These are phyloP conservation scores for Diaporthe sp. DNA, from an alignment of 2,329 filamentous ascomycete species.

Conservation along the genomic window DNA sequence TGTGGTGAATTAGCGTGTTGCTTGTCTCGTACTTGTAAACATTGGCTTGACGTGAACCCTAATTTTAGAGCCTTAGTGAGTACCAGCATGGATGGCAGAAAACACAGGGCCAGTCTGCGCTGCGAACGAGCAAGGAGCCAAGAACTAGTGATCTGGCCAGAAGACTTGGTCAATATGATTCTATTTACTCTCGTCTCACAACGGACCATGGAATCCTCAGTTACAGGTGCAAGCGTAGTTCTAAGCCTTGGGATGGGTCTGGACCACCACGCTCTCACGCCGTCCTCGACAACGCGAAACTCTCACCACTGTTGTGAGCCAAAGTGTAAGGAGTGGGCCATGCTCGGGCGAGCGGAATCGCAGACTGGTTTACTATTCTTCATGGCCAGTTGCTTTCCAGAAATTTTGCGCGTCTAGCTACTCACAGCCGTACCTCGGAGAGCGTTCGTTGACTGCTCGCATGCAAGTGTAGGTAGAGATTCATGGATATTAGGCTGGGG, in stretches of 20 bases:
- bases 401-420: no score
- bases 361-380: not conserved
- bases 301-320: not conserved
- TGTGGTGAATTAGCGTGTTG: not conserved
- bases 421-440: not conserved
- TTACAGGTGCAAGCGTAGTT: not conserved
- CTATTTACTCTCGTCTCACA: conserved; percentile 1
- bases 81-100: not conserved
- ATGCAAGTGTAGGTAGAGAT: not conserved
- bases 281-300: not conserved
- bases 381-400: not conserved
- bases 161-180: not conserved
- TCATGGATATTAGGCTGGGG: no score
- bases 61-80: conserved; percentile 3
- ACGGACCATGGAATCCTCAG: not conserved
- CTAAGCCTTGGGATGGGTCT: not conserved
- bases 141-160: not conserved
- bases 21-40: not conserved
- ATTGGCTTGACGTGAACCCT: not conserved
- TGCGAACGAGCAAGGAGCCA: not conserved
- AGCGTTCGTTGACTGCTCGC: not conserved
- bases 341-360: not conserved
- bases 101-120: not conserved
- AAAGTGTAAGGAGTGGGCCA: not conserved
- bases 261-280: not conserved